These are phyloP conservation scores for Metarhizium humberi DNA, from an alignment of 2,329 filamentous ascomycete species.

Conservation along the genomic window DNA sequence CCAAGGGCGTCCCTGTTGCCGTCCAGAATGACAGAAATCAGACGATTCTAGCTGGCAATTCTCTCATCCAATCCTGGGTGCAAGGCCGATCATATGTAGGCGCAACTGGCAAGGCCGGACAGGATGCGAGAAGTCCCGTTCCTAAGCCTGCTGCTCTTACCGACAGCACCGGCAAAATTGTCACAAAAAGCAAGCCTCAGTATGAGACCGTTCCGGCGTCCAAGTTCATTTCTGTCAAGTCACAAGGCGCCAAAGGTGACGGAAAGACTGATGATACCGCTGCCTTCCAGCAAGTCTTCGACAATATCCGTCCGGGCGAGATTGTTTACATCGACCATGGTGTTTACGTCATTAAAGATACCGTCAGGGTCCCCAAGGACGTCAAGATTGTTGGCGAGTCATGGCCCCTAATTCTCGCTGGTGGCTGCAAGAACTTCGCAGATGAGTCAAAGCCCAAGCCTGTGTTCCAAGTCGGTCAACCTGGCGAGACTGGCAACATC, in stretches of 20 bases:
- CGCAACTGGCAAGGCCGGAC: conserved; percentile 41
- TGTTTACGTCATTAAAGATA: conserved; percentile 60
- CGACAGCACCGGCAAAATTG: conserved; percentile 55
- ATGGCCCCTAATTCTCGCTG: conserved; percentile 83
- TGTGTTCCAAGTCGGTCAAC: conserved; percentile 76
- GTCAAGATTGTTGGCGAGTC: conserved; percentile 86
- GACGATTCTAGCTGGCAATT: conserved; percentile 59
- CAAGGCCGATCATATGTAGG: conserved; percentile 68
- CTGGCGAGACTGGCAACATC: conserved; percentile 67
- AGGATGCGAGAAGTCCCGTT: conserved; percentile 44
- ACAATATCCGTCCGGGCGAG: conserved; percentile 53
- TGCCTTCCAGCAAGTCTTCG: conserved; percentile 70
- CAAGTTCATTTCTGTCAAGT: conserved; percentile 76
- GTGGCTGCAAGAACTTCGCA: conserved; percentile 59
- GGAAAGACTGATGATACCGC: conserved; percentile 79
- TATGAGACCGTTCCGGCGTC: conserved; percentile 61
- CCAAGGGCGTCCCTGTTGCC: conserved; percentile 53
- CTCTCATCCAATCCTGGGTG: conserved; percentile 60
- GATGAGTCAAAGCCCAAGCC: conserved; percentile 68
- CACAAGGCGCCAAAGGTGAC: conserved; percentile 76
- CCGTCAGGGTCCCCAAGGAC: conserved; percentile 64
- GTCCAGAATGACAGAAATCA: conserved; percentile 48
- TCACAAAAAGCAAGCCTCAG: conserved; percentile 81
- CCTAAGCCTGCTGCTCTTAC: conserved; percentile 61
- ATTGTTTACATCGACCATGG: conserved; percentile 71